Percentiles rank a stretch among this genome's conserved stretches.
Evolutionary conservation across 495 filamentous ascomycete genomes (phyloP).

Genomic region (Penicillium macrosclerotiorum): DNA sequence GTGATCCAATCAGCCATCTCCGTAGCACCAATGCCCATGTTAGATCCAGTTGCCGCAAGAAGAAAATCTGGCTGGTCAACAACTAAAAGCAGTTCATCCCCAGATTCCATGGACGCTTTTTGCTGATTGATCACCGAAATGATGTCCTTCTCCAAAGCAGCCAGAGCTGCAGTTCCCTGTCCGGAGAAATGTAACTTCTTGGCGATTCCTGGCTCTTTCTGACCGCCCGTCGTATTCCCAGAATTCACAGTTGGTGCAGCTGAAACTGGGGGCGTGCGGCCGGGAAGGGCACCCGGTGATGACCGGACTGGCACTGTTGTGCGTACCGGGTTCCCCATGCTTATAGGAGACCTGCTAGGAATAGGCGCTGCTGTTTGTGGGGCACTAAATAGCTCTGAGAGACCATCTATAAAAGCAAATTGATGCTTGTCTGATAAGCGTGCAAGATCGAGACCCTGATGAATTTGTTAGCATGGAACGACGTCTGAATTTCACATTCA

Average conservation of each 20-base stretch:
- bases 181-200: conserved; percentile 39
- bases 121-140: conserved; percentile 31
- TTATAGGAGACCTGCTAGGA: conserved; percentile 10
- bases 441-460: conserved; percentile 67
- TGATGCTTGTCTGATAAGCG: conserved; percentile 52
- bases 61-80: conserved; percentile 53
- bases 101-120: conserved; percentile 17
- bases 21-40: conserved; percentile 40
- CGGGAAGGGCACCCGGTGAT: conserved; percentile 27
- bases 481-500: neutral
- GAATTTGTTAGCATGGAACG: conserved; percentile 1
- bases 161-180: conserved; percentile 32
- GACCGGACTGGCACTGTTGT: conserved; percentile 34
- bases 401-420: conserved; percentile 72
- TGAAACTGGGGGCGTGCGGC: conserved; percentile 24
- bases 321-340: conserved; percentile 17
- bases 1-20: conserved; percentile 47
- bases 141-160: conserved; percentile 40
- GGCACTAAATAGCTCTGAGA: conserved; percentile 54
- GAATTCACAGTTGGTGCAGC: neutral
- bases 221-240: conserved; percentile 1
- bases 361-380: conserved; percentile 19
- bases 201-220: conserved; percentile 24
- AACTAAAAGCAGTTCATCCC: conserved; percentile 41
- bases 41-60: conserved; percentile 43